A percentile compares a stretch with the other conserved stretches of the same genome.
phyloP scores from a whole-genome alignment of 495 filamentous ascomycete species.

The Cryomyces minteri region DNA sequence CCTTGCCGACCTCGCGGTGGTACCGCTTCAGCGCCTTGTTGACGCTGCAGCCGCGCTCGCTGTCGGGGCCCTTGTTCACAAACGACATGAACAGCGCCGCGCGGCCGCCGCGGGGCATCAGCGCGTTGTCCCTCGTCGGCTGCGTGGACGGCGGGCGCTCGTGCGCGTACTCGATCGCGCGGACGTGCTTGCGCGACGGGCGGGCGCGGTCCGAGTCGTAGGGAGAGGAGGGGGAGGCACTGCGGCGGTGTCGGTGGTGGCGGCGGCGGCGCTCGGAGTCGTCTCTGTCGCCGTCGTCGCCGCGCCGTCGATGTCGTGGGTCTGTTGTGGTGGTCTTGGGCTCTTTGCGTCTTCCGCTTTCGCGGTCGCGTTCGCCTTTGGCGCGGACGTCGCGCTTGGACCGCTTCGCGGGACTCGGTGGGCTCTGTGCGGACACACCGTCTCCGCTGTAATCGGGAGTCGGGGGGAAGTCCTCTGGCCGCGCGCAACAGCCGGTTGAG shows the following conservation, averaged over 20 bases:
- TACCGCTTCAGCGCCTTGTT: slow-evolving; percentile 82
- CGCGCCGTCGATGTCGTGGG: background rate
- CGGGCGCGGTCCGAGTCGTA: background rate
- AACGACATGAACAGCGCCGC: slow-evolving; percentile 61
- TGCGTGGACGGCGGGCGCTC: slow-evolving; percentile 6
- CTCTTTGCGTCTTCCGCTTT: slow-evolving; percentile 6
- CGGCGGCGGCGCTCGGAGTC: slow-evolving; percentile 1
- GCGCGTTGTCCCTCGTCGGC: slow-evolving; percentile 11
- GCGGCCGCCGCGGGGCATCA: slow-evolving; percentile 19
- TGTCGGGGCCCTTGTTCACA: slow-evolving; percentile 70
- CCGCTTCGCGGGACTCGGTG: slow-evolving; percentile 41
- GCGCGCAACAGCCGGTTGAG: slow-evolving; percentile 58
- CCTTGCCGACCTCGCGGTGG: slow-evolving; percentile 42
- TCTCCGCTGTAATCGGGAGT: slow-evolving; percentile 49
- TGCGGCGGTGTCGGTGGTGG: slow-evolving; percentile 8
- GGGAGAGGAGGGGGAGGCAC: slow-evolving; percentile 10
- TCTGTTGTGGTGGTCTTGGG: background rate
- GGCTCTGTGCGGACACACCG: slow-evolving; percentile 36
- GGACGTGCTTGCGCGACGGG: slow-evolving; percentile 17
- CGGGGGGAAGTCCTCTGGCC: slow-evolving; percentile 42
- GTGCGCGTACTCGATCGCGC: slow-evolving; percentile 34
- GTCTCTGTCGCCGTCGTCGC: background rate
- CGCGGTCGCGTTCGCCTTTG: slow-evolving; percentile 16
- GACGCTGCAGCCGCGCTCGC: slow-evolving; percentile 60
- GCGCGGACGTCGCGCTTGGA: slow-evolving; percentile 34